Conservation (phyloP, 768 basidiomycete genomes). For the Cantharellus anzutake region DNA sequence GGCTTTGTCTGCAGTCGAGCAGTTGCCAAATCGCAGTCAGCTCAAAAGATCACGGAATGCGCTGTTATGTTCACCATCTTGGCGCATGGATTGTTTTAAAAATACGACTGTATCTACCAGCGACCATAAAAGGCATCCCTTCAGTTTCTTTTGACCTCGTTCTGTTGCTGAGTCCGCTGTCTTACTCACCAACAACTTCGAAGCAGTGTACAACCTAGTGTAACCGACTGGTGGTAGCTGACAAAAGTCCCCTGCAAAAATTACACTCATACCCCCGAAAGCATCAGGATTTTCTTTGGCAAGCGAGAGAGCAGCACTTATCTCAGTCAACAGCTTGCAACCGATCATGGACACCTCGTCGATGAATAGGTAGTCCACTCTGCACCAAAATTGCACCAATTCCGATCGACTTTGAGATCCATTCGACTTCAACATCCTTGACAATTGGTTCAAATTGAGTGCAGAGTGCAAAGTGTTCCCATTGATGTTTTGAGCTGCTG, state of each 20-base stretch:
- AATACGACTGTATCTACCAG: no score
- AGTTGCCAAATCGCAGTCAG: background rate
- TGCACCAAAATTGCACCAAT: conserved; percentile 1
- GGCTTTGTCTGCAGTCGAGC: background rate
- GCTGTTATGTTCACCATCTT: background rate
- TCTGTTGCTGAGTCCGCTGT: background rate
- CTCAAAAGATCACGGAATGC: background rate
- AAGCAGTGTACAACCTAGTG: background rate
- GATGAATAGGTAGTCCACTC: conserved; percentile 7
- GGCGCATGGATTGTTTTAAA: no score
- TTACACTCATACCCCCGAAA: conserved; percentile 7
- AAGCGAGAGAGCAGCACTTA: no score
- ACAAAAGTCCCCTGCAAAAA: conserved; percentile 4
- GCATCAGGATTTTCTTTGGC: conserved; percentile 2
- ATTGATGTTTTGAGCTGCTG: no score
- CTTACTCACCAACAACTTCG: background rate
- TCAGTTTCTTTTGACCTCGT: no score
- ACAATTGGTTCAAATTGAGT: no score
- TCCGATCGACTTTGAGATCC: background rate
- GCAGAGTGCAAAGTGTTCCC: no score
- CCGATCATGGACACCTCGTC: conserved; percentile 8
- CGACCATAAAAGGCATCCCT: no score
- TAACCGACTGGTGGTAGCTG: conserved; percentile 4
- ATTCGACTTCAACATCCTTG: no score
- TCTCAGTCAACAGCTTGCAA: no score